These are phyloP conservation scores for Berkeleyomyces basicola DNA, from an alignment of 2,329 filamentous ascomycete genomes.

Conservation along the genomic window DNA sequence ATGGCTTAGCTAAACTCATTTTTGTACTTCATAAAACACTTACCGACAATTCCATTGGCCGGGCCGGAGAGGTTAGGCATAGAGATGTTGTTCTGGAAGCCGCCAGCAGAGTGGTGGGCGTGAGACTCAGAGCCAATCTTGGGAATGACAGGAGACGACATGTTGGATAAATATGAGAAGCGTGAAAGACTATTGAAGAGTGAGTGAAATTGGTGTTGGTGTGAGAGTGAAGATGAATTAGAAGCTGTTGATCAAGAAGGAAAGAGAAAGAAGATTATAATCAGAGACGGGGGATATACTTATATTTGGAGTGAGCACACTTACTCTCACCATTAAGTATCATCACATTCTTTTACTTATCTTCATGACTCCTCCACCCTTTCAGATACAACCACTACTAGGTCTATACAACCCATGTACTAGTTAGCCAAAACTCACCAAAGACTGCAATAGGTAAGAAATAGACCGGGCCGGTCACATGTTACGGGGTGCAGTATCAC, in stretches of 20 bases:
- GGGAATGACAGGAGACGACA: slow-evolving; percentile 17
- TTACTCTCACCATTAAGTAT: background rate
- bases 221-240: slow-evolving; percentile 4
- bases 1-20: background rate
- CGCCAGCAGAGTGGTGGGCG: slow-evolving; percentile 17
- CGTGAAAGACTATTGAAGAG: background rate
- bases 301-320: background rate
- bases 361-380: background rate
- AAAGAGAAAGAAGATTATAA: background rate
- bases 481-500: background rate
- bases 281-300: background rate
- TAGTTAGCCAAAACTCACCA: background rate
- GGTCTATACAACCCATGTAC: background rate
- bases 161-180: slow-evolving; percentile 4
- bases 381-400: background rate
- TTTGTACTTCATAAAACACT: slow-evolving; percentile 5
- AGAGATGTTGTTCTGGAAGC: slow-evolving; percentile 19
- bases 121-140: slow-evolving; percentile 19
- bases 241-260: background rate
- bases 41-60: slow-evolving; percentile 20
- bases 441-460: background rate
- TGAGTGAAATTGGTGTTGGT: slow-evolving; percentile 13
- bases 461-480: background rate
- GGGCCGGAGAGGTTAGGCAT: slow-evolving; percentile 24
- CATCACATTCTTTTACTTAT: background rate